phyloP scores from a whole-genome alignment of 768 basidiomycete species.

The Termitomyces sp. region DNA sequence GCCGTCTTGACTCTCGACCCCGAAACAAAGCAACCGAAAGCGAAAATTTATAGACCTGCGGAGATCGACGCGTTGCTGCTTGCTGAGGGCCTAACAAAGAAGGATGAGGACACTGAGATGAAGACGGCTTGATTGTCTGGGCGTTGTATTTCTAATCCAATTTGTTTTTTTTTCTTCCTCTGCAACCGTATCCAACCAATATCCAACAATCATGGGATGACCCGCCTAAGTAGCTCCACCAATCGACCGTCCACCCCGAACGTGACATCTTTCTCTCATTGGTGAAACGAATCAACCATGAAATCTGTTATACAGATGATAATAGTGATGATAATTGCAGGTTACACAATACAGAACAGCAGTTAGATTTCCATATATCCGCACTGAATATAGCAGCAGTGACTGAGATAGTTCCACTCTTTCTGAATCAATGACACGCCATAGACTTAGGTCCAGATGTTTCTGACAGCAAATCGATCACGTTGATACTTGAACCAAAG shows the following conservation, averaged over 20 bases:
- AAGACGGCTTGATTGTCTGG: conserved; percentile 39
- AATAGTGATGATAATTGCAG: not conserved
- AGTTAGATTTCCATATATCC: not conserved
- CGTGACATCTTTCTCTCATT: too few species aligned
- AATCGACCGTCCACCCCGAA: not conserved
- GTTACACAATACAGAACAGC: not conserved
- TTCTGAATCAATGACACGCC: conserved; percentile 64
- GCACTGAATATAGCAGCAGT: not conserved
- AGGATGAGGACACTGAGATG: conserved; percentile 82
- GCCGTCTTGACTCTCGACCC: conserved; percentile 89
- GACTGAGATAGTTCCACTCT: not conserved
- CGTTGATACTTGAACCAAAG: conserved; percentile 63
- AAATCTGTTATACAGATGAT: not conserved
- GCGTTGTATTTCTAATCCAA: conserved; percentile 24
- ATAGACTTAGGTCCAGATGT: conserved; percentile 54
- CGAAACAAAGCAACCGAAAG: conserved; percentile 70
- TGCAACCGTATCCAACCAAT: not conserved
- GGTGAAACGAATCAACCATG: not conserved
- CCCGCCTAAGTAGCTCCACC: not conserved
- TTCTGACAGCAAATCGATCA: conserved; percentile 51
- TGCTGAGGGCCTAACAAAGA: conserved; percentile 82
- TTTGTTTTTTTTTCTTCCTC: not conserved
- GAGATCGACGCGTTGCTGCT: conserved; percentile 85
- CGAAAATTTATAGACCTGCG: conserved; percentile 86
- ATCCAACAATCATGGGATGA: not conserved